phyloP scores from a whole-genome alignment of 345 rosid species.

The Garcia nutans region DNA sequence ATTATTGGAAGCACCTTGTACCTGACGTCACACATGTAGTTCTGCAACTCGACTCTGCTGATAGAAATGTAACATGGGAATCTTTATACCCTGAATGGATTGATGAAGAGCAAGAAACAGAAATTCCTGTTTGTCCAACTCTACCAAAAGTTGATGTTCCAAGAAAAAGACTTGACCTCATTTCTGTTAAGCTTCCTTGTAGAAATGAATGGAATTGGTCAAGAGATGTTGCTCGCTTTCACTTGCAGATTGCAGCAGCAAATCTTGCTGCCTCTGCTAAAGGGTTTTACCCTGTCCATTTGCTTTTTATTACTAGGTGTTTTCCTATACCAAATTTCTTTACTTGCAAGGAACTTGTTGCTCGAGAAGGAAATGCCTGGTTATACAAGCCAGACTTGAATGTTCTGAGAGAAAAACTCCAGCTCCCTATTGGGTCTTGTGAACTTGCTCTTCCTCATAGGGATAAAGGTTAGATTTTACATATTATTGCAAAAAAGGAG shows the following conservation, averaged over 20 bases:
- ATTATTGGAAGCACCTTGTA: conserved; percentile 21
- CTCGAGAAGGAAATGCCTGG: conserved; percentile 29
- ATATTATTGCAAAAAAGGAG: too few relatives aligned
- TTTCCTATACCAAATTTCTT: conserved; percentile 33
- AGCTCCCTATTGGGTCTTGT: conserved; percentile 35
- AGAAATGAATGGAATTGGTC: conserved; percentile 32
- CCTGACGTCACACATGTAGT: conserved; percentile 15
- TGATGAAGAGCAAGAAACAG: conserved; percentile 34
- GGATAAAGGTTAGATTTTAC: conserved; percentile 19
- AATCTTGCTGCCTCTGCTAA: conserved; percentile 34
- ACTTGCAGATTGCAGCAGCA: conserved; percentile 33
- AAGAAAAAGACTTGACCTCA: conserved; percentile 29
- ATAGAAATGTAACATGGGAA: conserved; percentile 29
- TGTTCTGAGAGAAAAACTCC: conserved; percentile 27
- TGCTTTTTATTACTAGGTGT: conserved; percentile 26
- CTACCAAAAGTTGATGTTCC: conserved; percentile 27
- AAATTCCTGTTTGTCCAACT: conserved; percentile 31
- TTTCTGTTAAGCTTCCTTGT: conserved; percentile 34
- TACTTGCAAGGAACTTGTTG: conserved; percentile 32
- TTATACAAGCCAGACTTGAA: conserved; percentile 28
- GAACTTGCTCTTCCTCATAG: conserved; percentile 34
- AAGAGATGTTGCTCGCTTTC: conserved; percentile 32
- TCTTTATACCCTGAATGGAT: conserved; percentile 39
- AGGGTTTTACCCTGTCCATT: conserved; percentile 26
- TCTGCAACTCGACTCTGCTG: conserved; percentile 22